Conservation (phyloP, 345 rosid genomes). For the Rhodamnia argentea region DNA sequence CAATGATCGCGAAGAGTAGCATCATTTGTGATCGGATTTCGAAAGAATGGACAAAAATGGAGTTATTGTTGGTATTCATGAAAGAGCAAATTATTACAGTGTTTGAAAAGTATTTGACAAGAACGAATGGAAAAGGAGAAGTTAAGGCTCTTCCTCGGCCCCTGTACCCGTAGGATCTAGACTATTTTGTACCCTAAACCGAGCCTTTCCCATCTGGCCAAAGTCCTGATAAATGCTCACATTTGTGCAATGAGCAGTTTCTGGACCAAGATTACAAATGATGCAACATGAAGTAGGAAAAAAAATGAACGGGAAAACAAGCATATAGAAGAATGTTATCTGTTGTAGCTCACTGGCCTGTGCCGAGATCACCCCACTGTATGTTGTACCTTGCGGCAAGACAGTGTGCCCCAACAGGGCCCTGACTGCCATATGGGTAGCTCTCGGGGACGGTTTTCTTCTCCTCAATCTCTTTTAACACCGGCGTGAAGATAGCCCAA, state of each 20-base stretch:
- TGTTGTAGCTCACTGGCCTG: constrained; percentile 26
- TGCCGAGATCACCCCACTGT: constrained; percentile 71
- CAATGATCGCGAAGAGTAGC: background rate
- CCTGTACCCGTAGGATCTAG: background rate
- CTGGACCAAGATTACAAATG: background rate
- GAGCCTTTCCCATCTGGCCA: background rate
- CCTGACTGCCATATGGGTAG: constrained; percentile 88
- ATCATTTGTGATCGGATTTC: background rate
- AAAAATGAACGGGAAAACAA: background rate
- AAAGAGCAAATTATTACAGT: background rate
- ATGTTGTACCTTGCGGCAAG: constrained; percentile 83
- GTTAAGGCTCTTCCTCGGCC: background rate
- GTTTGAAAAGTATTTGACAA: background rate
- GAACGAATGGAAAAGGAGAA: background rate
- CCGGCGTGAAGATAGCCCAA: constrained; percentile 77
- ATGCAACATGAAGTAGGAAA: background rate
- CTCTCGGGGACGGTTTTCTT: constrained; percentile 62
- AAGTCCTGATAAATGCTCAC: background rate
- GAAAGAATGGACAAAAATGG: background rate
- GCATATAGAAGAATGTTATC: background rate
- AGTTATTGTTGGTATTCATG: background rate
- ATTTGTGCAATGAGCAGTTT: background rate
- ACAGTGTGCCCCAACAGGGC: constrained; percentile 90
- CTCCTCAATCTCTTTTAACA: constrained; percentile 70
- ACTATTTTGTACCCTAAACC: background rate